phyloP scores from a whole-genome alignment of 2,329 filamentous ascomycete species.

The Celoporthe dispersa region DNA sequence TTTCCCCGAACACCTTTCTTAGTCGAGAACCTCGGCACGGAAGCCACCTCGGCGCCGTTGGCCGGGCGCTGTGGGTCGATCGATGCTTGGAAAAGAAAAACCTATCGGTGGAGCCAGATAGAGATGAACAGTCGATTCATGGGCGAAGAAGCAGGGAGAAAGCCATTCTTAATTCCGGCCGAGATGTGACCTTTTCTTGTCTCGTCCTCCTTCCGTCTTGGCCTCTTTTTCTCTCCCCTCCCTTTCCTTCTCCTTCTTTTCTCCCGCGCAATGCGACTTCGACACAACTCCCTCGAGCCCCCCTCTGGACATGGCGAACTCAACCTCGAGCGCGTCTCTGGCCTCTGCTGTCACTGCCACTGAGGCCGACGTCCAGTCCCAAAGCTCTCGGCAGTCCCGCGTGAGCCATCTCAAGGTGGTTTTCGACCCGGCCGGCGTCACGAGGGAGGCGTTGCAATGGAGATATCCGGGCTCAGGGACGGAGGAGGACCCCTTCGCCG shows the following conservation, averaged over 20 bases:
- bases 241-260: neutral
- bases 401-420: conserved; percentile 57
- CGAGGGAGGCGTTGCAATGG: conserved; percentile 58
- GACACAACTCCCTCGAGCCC: neutral
- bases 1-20: neutral
- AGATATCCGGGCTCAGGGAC: conserved; percentile 67
- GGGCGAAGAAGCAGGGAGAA: neutral
- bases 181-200: neutral
- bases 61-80: conserved; percentile 7
- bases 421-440: conserved; percentile 61
- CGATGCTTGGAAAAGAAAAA: conserved; percentile 14
- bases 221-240: neutral
- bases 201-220: neutral
- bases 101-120: conserved; percentile 8
- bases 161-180: neutral
- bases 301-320: conserved; percentile 24
- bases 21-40: conserved; percentile 24
- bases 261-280: conserved; percentile 8
- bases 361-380: conserved; percentile 49
- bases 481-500: conserved; percentile 67
- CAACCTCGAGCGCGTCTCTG: conserved; percentile 22
- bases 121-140: neutral
- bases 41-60: conserved; percentile 6
- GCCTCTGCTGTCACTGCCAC: conserved; percentile 41
- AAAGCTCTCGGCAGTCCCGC: conserved; percentile 34